These are phyloP conservation scores for Boletus rubropictus DNA, from an alignment of 768 basidiomycete species.

Conservation along the genomic window DNA sequence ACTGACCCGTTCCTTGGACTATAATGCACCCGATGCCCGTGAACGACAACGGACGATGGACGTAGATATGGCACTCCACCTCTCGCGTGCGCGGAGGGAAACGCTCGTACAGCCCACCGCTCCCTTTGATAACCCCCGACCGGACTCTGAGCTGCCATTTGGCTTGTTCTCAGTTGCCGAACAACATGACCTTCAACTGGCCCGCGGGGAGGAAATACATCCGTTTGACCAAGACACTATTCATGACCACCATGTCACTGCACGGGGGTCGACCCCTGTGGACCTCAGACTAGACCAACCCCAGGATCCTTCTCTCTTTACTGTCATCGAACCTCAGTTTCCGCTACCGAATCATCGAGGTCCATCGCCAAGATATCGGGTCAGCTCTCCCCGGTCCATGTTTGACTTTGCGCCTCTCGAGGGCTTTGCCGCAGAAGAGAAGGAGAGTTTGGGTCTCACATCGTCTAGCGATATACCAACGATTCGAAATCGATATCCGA, in stretches of 20 bases:
- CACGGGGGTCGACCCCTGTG: conserved; percentile 11
- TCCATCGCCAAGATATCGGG: conserved; percentile 57
- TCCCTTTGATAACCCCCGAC: conserved; percentile 30
- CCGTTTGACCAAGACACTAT: conserved; percentile 8
- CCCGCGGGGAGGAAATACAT: conserved; percentile 29
- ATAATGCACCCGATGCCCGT: conserved; percentile 64
- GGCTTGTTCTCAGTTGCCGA: conserved; percentile 44
- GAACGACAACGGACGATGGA: conserved; percentile 94
- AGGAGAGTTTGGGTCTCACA: conserved; percentile 53
- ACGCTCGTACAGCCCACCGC: conserved; percentile 41
- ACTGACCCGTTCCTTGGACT: conserved; percentile 55
- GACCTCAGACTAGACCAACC: conserved; percentile 37
- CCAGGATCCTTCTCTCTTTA: conserved; percentile 48
- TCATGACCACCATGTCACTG: conserved; percentile 4
- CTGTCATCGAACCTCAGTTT: conserved; percentile 14
- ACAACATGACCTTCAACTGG: conserved; percentile 41
- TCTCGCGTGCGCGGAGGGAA: conserved; percentile 65
- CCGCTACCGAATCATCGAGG: conserved; percentile 26
- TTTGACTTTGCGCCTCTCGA: conserved; percentile 80
- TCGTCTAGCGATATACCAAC: conserved; percentile 33
- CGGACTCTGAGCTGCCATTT: conserved; percentile 32
- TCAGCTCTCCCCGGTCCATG: conserved; percentile 45
- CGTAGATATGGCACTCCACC: conserved; percentile 84
- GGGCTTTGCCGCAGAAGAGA: conserved; percentile 67
- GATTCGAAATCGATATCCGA: conserved; percentile 12